These are phyloP conservation scores for Calonectria naviculata DNA, from an alignment of 2,329 filamentous ascomycete species.

Conservation along the genomic window DNA sequence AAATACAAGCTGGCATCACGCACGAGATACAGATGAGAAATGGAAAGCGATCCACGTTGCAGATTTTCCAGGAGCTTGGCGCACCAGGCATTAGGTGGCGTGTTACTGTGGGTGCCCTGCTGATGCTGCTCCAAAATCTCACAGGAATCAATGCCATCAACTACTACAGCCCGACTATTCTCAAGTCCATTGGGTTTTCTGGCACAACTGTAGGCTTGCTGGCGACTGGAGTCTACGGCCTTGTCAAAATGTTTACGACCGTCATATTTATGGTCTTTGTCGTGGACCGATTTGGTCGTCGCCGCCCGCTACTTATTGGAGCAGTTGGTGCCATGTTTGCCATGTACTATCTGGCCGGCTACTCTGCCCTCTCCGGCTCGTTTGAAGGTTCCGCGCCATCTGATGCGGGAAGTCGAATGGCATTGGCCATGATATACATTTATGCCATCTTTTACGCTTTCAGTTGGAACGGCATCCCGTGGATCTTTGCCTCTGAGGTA, in stretches of 20 bases:
- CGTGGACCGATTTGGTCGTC: conserved; percentile 37
- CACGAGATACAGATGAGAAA: conserved; percentile 56
- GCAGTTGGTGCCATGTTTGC: conserved; percentile 31
- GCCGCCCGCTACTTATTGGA: conserved; percentile 35
- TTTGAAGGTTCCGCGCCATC: conserved; percentile 22
- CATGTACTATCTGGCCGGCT: conserved; percentile 49
- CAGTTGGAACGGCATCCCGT: conserved; percentile 43
- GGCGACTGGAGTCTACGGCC: conserved; percentile 52
- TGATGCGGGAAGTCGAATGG: conserved; percentile 32
- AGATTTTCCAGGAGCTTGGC: conserved; percentile 30
- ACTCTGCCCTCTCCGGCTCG: conserved; percentile 28
- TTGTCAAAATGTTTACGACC: conserved; percentile 41
- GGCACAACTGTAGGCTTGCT: conserved; percentile 37
- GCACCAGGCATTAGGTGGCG: conserved; percentile 29
- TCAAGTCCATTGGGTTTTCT: not conserved
- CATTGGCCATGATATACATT: conserved; percentile 41
- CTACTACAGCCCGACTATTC: conserved; percentile 2
- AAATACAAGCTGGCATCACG: conserved; percentile 58
- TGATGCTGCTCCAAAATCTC: conserved; percentile 23
- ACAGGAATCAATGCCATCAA: conserved; percentile 18
- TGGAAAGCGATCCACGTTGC: conserved; percentile 16
- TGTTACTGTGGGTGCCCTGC: conserved; percentile 49
- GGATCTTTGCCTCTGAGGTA: conserved; percentile 30
- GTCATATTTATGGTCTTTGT: conserved; percentile 29
- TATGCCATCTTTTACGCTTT: conserved; percentile 36